Base-by-base conservation (phyloP, 257 asterid genomes). In the Nicotiana knightiana region DNA sequence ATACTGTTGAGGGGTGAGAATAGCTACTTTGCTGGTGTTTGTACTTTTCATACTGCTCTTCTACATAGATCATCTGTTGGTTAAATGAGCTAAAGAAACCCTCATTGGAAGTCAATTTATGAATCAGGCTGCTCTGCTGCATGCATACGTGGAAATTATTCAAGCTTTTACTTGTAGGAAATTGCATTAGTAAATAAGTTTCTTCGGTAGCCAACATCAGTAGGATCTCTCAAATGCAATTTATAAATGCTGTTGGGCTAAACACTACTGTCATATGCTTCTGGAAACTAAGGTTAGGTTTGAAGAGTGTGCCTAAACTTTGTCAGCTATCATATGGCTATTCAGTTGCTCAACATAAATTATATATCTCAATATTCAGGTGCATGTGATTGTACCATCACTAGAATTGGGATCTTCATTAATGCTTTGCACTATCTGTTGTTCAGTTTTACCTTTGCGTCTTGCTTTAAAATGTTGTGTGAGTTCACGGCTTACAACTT, bases 141-240 rank as follows among this genome's bases (percentile, higher is more conserved):
- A 24, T 53, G 16, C 43, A 15, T 73, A 73, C 1, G 26, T 73
- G 62, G 43, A 73, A 48, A 51, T 7, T 48, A 3, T 48, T 26
- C 79, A 48, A 13, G 63, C 63, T 33, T 73, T 15, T 35, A 48
- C 79, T n/a, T 48, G 43, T 26, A 73, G 2, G 79, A 73, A 24
- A 17, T 26, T 48, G 24, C 39, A 73, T 48, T 24, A 26, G 21
- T 71, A 70, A 17, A 21, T 70, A 46, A 71, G 37, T 48, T 43
- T 71, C 37, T 71, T 71, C 43, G 6, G 62, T 48, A 73, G 62
- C 62, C 39, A 73, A 73, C 6, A 26, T 24, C 39, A 46, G 13
- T 73, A 26, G 62, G 79, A 48, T 73, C 79, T 73, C 62, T 73
- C 62, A 48, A 73, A 48, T 48, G 62, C 37, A 73, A 26, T 73